Conservation (phyloP, 352 stramenopile genomes). For the Pythium apleroticum region DNA sequence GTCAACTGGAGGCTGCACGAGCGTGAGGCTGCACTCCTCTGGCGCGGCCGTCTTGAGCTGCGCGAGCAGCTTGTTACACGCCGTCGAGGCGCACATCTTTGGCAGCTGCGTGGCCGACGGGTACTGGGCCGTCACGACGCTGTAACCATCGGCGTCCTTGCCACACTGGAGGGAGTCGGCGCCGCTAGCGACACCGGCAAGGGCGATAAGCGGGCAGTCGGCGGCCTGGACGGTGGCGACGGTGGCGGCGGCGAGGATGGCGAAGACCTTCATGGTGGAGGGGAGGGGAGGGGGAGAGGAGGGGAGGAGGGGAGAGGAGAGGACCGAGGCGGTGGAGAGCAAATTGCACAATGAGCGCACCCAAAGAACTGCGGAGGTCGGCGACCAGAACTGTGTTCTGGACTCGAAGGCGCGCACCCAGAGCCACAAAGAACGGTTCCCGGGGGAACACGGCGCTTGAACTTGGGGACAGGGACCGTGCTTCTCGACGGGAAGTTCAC, state of each 20-base stretch:
- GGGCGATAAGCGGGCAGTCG: neutral
- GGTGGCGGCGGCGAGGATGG: constrained; percentile 7
- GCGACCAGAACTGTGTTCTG: no score
- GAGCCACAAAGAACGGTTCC: no score
- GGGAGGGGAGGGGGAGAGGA: neutral
- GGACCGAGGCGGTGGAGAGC: neutral
- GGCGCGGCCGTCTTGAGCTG: no score
- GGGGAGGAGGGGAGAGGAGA: no score
- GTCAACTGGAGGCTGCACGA: neutral
- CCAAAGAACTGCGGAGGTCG: no score
- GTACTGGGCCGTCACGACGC: neutral
- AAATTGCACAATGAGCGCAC: neutral
- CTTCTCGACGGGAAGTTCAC: no score
- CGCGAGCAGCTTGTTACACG: no score
- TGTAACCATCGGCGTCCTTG: neutral
- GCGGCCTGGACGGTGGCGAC: constrained; percentile 11
- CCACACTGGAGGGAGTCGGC: neutral
- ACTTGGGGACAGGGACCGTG: no score
- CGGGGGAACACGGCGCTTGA: no score
- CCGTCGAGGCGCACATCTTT: constrained; percentile 5
- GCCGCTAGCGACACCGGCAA: neutral
- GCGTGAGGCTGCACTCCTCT: neutral
- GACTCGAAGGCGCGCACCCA: no score
- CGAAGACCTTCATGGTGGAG: constrained; percentile 22
- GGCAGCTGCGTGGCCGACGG: constrained; percentile 2